Base-by-base conservation (phyloP, 768 basidiomycete species). In the Cystofilobasidium macerans region DNA sequence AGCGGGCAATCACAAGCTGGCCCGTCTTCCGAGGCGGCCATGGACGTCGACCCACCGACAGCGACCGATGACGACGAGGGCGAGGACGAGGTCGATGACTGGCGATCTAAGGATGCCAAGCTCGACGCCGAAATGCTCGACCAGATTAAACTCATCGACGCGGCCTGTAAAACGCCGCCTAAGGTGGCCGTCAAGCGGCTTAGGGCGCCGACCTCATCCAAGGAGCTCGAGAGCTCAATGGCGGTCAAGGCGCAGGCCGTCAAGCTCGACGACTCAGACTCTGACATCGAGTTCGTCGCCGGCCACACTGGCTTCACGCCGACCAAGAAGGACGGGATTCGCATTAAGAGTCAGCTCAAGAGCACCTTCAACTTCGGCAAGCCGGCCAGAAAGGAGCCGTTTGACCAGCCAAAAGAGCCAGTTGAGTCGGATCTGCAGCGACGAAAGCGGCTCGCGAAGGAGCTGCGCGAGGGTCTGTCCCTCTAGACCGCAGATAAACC, bases 211-310 rank as follows among this genome's bases (percentile, higher is more conserved):
- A 3, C 9, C 7, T 42, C 42, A 3, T 42, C 42, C 42, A 18
- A 42, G 45, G n/a, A 20, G 14, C 45, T n/a, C 9, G 14, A 20
- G 13, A 45, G 11, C 43, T 45, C 43, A 5, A 45, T 45, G 13
- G 30, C 14, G 3, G 30, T 6, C 24, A 53, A 54, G 51, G 22
- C 1, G 2, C 51, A 20, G 13, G 30, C 51, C 2, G 42, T 42
- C 42, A 2, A 30, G 28, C 28, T 22, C 3, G 62, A 54, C 30
- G 64, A 65, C 35, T 42, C 56, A 4, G 57, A 51, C 24, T 14
- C 14, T 7, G 64, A 65, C 8, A 65, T 65, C 57, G 45, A 47
- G 57, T 65, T 59, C 58, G 22, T 65, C 35, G 43, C 43, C 20
- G 64, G 64, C 18, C 51, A 54, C 51, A 30, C 51, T 26, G 51